phyloP scores from a whole-genome alignment of 2,329 filamentous ascomycete genomes.

The Diaporthe ilicicola region DNA sequence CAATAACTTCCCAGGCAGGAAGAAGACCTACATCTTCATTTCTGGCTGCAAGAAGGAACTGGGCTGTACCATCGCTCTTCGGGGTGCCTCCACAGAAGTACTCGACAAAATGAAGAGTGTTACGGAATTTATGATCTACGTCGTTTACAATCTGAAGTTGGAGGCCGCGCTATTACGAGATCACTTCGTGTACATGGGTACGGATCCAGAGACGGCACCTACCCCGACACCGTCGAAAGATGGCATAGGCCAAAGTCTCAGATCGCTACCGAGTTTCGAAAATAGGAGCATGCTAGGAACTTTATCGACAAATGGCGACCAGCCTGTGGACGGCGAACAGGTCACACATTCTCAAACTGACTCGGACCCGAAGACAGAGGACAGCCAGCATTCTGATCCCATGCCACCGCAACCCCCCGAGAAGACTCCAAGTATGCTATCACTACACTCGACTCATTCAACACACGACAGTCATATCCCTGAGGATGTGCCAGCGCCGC shows the following conservation, averaged over 20 bases:
- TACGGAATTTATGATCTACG: conserved; percentile 98
- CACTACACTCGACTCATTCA: conserved; percentile 51
- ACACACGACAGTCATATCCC: conserved; percentile 66
- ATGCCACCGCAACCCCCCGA: conserved; percentile 33
- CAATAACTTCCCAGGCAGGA: conserved; percentile 74
- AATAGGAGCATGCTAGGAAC: conserved; percentile 6
- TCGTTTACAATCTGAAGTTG: conserved; percentile 96
- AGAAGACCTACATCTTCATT: conserved; percentile 95
- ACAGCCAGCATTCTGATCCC: conserved; percentile 34
- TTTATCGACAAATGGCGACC: conserved; percentile 4
- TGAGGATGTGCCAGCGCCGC: conserved; percentile 84
- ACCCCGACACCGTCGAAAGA: conserved; percentile 47
- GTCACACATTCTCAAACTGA: conserved; percentile 38
- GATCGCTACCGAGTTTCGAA: conserved; percentile 24
- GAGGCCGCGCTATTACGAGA: conserved; percentile 95
- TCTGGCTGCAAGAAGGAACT: conserved; percentile 90
- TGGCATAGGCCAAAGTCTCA: conserved; percentile 27
- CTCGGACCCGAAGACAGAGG: conserved; percentile 30
- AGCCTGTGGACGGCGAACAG: conserved; percentile 34
- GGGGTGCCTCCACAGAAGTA: conserved; percentile 77
- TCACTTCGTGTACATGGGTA: conserved; percentile 64
- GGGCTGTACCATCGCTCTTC: conserved; percentile 92
- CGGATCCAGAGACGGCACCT: conserved; percentile 72
- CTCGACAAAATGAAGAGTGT: conserved; percentile 88
- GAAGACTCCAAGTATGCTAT: conserved; percentile 42